phyloP scores from a whole-genome alignment of 768 basidiomycete species.

The Chalciporus sphaerocephalus region DNA sequence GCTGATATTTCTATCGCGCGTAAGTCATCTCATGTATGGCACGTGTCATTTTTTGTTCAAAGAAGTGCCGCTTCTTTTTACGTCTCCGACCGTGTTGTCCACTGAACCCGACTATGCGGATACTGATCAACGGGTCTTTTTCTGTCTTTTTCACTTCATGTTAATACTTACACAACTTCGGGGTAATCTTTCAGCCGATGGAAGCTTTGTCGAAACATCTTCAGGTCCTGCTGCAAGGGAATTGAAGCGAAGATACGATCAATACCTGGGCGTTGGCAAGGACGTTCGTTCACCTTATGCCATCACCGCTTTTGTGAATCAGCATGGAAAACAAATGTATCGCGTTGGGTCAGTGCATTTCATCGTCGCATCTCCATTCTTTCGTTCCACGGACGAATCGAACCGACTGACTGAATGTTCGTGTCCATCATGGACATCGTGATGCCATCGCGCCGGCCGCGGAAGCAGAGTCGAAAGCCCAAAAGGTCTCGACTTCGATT shows the following conservation, averaged over 20 bases:
- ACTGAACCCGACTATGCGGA: not conserved
- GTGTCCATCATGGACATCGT: conserved; percentile 45
- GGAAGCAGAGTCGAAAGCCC: conserved; percentile 42
- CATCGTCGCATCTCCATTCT: not conserved
- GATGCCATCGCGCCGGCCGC: conserved; percentile 59
- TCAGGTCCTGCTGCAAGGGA: conserved; percentile 72
- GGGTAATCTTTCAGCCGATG: conserved; percentile 49
- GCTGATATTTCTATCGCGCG: conserved; percentile 58
- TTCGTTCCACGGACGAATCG: not conserved
- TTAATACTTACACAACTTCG: not conserved
- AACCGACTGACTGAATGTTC: not conserved
- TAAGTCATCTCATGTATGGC: conserved; percentile 32
- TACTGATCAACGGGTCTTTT: not conserved
- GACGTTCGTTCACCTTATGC: conserved; percentile 72
- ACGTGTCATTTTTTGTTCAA: not conserved
- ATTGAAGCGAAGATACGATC: conserved; percentile 73
- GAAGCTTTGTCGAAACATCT: conserved; percentile 75
- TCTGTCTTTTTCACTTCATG: conserved; percentile 1
- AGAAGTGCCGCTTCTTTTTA: not conserved
- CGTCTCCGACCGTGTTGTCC: too few relatives aligned
- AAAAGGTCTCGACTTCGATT: conserved; percentile 31
- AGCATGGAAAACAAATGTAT: conserved; percentile 73
- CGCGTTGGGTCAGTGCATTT: conserved; percentile 62
- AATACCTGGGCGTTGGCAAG: conserved; percentile 59
- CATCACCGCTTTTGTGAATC: conserved; percentile 78